Evolutionary conservation across 352 stramenopile species (phyloP).

Genomic region (Phytophthora vignae): DNA sequence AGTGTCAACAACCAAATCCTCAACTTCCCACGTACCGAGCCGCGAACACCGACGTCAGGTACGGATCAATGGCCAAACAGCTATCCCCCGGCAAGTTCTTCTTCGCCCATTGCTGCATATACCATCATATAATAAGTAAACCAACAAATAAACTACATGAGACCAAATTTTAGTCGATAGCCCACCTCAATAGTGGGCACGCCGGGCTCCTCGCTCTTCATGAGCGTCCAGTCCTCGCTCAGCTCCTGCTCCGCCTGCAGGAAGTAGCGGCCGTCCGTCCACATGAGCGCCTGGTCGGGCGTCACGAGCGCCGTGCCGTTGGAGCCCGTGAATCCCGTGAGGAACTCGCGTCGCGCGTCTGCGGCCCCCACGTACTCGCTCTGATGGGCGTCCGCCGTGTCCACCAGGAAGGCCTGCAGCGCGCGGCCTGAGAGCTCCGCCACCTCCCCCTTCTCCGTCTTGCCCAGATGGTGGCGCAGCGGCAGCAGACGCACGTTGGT

Average conservation of each 20-base stretch:
- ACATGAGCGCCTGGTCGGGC: conserved; percentile 91
- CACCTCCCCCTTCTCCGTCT: conserved; percentile 31
- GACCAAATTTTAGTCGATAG: not conserved
- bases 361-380: conserved; percentile 98
- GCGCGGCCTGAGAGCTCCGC: conserved; percentile 49
- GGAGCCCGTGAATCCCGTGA: conserved; percentile 97
- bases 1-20: not conserved
- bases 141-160: conserved; percentile 3
- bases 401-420: conserved; percentile 94
- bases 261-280: conserved; percentile 99
- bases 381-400: conserved; percentile 97
- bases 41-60: conserved; percentile 91
- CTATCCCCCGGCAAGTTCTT: conserved; percentile 68
- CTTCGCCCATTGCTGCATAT: conserved; percentile 68
- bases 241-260: conserved; percentile 96
- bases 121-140: conserved; percentile 5
- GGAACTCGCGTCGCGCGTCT: conserved; percentile 96
- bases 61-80: conserved; percentile 96
- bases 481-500: conserved; percentile 73
- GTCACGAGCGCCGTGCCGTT: conserved; percentile 94
- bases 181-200: conserved; percentile 89
- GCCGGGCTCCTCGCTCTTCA: conserved; percentile 94
- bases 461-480: conserved; percentile 65
- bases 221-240: conserved; percentile 94
- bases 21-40: conserved; percentile 50